Base-by-base conservation (phyloP, 495 filamentous ascomycete genomes). In the Lepidopterella palustris region DNA sequence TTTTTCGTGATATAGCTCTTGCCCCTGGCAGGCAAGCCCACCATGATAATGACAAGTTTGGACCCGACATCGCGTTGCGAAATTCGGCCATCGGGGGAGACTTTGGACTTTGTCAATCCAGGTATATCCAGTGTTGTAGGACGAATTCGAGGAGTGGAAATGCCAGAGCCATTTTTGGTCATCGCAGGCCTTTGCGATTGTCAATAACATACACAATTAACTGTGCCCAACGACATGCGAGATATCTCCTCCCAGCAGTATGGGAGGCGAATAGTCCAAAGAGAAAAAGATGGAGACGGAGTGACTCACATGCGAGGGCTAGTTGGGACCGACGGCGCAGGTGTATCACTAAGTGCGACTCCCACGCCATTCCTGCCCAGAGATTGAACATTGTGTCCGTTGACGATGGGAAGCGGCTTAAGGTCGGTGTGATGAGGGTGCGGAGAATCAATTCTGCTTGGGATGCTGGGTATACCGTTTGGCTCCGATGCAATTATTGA, bases 1-100 rank as follows among this genome's bases (percentile, higher is more conserved):
- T 98, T 98, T 79, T 96, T 97, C 55, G 92, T 97, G 65, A 98
- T 91, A 73, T 98, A 98, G 57, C 90, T 96, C 75, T 98, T 98
- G 55, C 93, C 93, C 60, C 93, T 77, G 0, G 93, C 93, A 0
- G 93, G 93, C 53, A 98, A 79, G 59, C 93, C 93, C 50, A 98
- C 93, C 93, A 98, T 98, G 67, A 97, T 86, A 68, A 98, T 93
- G 66, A 97, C 91, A 64, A 97, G 78, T 77, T 98, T 98, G 18
- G 92, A 84, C 23, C 90, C 93, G 50, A 98, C 84, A 79, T 98
- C 93, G 58, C 91, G 79, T 63, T 91, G 84, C 58, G 93, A 84
- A 60, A 98, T 98, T 52, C 86, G 82, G 57, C 93, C 93, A 71
- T 98, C 93, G 11, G 93, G 93, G 8, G 93, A 97, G 20, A 92